A percentile compares a stretch with the other conserved stretches of the same genome.
Evolutionary conservation across 352 stramenopile species (phyloP).

Genomic region (Globisporangium orthogonon): DNA sequence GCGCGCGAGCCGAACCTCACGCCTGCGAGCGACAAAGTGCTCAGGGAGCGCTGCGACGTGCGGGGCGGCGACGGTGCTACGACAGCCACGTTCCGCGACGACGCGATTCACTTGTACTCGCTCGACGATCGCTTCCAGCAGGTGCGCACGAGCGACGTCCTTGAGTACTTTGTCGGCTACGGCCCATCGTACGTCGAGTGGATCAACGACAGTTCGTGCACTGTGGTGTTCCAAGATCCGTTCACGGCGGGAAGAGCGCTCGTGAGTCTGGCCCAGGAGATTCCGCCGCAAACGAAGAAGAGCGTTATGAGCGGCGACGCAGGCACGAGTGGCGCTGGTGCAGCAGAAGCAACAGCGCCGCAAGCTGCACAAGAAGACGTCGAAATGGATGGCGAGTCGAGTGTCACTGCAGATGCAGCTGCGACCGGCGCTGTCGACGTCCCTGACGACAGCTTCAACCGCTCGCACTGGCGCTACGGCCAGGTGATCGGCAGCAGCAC

Average conservation of each 20-base stretch:
- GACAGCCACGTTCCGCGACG: conserved; percentile 40
- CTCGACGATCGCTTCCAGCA: conserved; percentile 75
- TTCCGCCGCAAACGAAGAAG: conserved; percentile 41
- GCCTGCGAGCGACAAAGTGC: conserved; percentile 49
- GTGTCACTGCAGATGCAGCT: no score
- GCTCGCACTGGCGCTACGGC: conserved; percentile 55
- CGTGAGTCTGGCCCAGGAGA: conserved; percentile 40
- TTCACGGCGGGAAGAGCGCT: conserved; percentile 62
- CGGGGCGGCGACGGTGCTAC: conserved; percentile 15
- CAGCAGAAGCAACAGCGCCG: not conserved
- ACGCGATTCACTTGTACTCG: conserved; percentile 81
- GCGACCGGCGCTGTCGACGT: conserved; percentile 17
- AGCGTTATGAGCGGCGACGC: not conserved
- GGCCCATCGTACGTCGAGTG: conserved; percentile 83
- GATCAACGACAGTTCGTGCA: conserved; percentile 85
- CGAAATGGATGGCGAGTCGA: conserved; percentile 44
- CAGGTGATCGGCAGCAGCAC: conserved; percentile 43
- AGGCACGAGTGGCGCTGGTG: no score
- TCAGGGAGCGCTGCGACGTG: conserved; percentile 54
- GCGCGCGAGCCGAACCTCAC: conserved; percentile 20
- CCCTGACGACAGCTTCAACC: conserved; percentile 52
- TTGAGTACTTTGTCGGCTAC: conserved; percentile 76
- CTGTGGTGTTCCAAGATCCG: conserved; percentile 73
- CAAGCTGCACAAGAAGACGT: conserved; percentile 28
- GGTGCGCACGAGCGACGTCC: conserved; percentile 72